Evolutionary conservation across 2,329 filamentous ascomycete species (phyloP), one percentile per base, ranked within the genome.

Genomic region (Scedosporium aurantiacum): DNA sequence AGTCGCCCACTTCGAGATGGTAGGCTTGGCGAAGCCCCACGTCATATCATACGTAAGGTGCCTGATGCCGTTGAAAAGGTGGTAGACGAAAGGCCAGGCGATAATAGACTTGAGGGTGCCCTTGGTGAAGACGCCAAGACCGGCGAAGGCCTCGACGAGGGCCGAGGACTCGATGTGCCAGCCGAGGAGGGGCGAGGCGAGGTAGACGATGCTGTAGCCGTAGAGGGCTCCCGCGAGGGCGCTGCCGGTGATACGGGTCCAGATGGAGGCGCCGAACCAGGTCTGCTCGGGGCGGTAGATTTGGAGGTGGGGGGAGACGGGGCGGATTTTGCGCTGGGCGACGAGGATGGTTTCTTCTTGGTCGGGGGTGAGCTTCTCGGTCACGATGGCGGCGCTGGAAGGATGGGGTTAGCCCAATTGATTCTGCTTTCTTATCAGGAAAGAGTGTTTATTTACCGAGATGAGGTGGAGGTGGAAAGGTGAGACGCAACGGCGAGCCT

Each of bases 251-350:
- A 96, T 85, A 70, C 92, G 91, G 79, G 91, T 89, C 76, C 90
- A 81, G 66, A 82, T 80, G 62, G 79, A 85, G 68, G 85, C 86
- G 67, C 82, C 81, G 74, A 90, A 87, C 87, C 87, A 96, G 68
- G 90, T 94, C 77, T 97, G 89, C 75, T 90, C 85, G 63, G 88
- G 83, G 74, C 85, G 82, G 85, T 97, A 97, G 82, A 95, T 92
- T 70, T 77, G 73, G 65, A 97, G 84, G 73, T 97, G 91, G 61
- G 92, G 92, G 55, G 90, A 82, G 68, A 96, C 81, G 71, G 92
- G 92, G 60, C 92, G 92, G 70, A 82, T 76, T 61, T 87, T 81
- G 69, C 92, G 92, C 80, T 97, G 92, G 70, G 84, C 79, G 69
- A 83, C 86, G 71, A 97, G 90, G 75, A 96, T 84, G 67, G 82